phyloP scores from a whole-genome alignment of 2,329 filamentous ascomycete genomes.

The Coniella lustricola region DNA sequence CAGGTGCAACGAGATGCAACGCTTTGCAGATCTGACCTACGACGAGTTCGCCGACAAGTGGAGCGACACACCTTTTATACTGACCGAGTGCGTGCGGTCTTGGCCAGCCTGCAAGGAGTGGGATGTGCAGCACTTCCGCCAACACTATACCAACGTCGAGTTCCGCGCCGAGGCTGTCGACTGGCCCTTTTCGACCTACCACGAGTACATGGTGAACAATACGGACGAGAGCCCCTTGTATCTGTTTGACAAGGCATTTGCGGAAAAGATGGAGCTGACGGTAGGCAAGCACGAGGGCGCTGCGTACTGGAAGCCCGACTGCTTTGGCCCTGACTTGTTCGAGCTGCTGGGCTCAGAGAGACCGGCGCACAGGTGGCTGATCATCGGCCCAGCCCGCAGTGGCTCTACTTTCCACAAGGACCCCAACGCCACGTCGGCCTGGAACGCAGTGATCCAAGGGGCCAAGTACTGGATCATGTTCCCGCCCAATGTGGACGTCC shows the following conservation, averaged over 20 bases:
- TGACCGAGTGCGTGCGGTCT: constrained; percentile 70
- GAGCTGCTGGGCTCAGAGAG: constrained; percentile 68
- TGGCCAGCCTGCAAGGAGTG: constrained; percentile 76
- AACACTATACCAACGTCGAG: constrained; percentile 55
- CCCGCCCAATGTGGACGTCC: constrained; percentile 68
- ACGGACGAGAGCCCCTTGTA: constrained; percentile 86
- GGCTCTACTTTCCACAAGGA: constrained; percentile 94
- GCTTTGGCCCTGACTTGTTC: constrained; percentile 84
- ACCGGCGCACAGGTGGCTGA: constrained; percentile 87
- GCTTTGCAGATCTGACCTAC: constrained; percentile 60
- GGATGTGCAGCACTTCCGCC: constrained; percentile 61
- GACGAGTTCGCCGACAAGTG: constrained; percentile 69
- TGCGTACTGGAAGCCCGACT: constrained; percentile 72
- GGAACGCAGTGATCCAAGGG: constrained; percentile 88
- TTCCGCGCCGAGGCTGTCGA: constrained; percentile 93
- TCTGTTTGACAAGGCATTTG: constrained; percentile 82
- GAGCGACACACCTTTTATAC: constrained; percentile 77
- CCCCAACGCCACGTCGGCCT: constrained; percentile 67
- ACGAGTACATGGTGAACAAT: constrained; percentile 72
- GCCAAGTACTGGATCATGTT: constrained; percentile 99
- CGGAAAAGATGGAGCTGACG: constrained; percentile 71
- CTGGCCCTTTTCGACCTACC: constrained; percentile 78
- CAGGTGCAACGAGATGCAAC: constrained; percentile 61
- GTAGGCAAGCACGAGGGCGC: constrained; percentile 45
- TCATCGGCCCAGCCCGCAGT: constrained; percentile 78